Percentiles rank a stretch among this genome's conserved stretches.
phyloP scores from a whole-genome alignment of 2,329 filamentous ascomycete genomes.

The Colletotrichum australisinense region DNA sequence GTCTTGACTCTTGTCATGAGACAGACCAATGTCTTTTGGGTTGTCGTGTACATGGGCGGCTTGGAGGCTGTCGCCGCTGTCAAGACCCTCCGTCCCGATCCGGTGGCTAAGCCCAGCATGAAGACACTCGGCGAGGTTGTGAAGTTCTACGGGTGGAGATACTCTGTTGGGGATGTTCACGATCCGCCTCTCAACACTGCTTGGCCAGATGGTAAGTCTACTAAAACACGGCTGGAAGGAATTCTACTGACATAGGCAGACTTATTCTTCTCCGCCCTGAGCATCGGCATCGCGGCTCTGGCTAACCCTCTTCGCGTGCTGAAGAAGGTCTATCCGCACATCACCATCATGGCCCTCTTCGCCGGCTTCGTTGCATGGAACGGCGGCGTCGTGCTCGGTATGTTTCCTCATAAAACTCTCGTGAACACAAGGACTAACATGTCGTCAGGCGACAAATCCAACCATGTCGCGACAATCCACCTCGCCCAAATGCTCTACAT shows the following conservation, averaged over 20 bases:
- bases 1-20: constrained; percentile 79
- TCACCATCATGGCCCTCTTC: constrained; percentile 76
- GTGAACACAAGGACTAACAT: constrained; percentile 39
- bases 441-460: constrained; percentile 86
- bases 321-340: constrained; percentile 65
- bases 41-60: constrained; percentile 80
- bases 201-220: constrained; percentile 61
- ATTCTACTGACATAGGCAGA: constrained; percentile 53
- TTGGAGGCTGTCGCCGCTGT: constrained; percentile 65
- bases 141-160: constrained; percentile 54
- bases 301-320: constrained; percentile 60
- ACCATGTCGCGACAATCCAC: constrained; percentile 91
- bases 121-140: constrained; percentile 48
- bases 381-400: constrained; percentile 89
- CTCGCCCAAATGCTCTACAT: constrained; percentile 94
- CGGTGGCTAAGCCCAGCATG: constrained; percentile 44
- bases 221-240: background rate
- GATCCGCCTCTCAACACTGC: constrained; percentile 61
- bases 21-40: constrained; percentile 98
- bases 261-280: constrained; percentile 68
- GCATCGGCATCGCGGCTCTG: constrained; percentile 69
- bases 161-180: constrained; percentile 64
- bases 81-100: constrained; percentile 53
- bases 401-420: constrained; percentile 34
- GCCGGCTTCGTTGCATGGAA: constrained; percentile 85